Conservation (phyloP, 441 rosid genomes). For the Biscutella laevigata region DNA sequence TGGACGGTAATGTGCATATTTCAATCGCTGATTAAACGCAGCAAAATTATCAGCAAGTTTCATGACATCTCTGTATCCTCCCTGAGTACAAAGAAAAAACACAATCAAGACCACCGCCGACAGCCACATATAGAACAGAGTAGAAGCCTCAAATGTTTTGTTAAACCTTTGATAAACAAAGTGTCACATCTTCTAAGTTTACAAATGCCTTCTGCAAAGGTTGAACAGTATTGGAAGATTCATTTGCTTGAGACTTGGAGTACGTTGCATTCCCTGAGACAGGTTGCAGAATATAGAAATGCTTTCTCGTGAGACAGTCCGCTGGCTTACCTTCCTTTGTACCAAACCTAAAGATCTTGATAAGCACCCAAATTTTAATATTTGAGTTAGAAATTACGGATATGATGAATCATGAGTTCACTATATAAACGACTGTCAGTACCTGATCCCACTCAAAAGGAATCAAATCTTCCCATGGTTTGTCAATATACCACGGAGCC, state of each 20-base stretch:
- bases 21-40: conserved; percentile 79
- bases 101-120: conserved; percentile 23
- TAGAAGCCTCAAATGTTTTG: conserved; percentile 5
- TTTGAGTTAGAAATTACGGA: conserved; percentile 1
- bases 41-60: conserved; percentile 95
- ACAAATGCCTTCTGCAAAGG: conserved; percentile 82
- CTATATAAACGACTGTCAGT: conserved; percentile 11
- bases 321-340: conserved; percentile 80
- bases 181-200: conserved; percentile 89
- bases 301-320: conserved; percentile 44
- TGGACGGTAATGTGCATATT: conserved; percentile 90
- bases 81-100: conserved; percentile 40
- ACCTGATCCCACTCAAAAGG: conserved; percentile 99
- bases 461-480: conserved; percentile 80
- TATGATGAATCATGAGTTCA: background rate
- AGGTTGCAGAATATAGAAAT: conserved; percentile 84
- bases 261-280: conserved; percentile 90
- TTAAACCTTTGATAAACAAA: conserved; percentile 87
- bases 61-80: conserved; percentile 77
- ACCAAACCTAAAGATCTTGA: conserved; percentile 82
- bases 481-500: conserved; percentile 74
- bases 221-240: conserved; percentile 33
- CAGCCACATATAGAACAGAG: conserved; percentile 14
- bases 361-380: conserved; percentile 13
- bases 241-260: conserved; percentile 46